Base-by-base conservation (phyloP, 1,139 yeast species). In the Sugiyamaella paludigena region DNA sequence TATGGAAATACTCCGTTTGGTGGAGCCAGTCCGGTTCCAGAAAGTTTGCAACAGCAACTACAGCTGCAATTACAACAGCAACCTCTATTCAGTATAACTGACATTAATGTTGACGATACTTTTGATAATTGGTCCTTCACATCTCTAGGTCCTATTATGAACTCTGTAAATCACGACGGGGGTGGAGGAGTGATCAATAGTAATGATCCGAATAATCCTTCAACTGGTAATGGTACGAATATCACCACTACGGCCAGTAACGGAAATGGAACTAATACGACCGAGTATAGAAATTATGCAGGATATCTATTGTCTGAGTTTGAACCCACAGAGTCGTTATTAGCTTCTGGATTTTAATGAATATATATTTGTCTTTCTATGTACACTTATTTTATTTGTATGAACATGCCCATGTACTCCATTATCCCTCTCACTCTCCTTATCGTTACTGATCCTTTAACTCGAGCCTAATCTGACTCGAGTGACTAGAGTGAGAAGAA, bases 91-190 rank as follows among this genome's bases (percentile, higher is more conserved):
- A 41, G 37, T 31, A 33, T 46, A 28, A 27, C 36, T 28, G 37
- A 40, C 26, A 28, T 46, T 24, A 37, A 46, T 36, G 33, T 46
- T 19, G 49, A 46, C 26, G 41, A 30, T 15, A 31, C 40, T 11
- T 36, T 36, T n/a, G 37, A 41, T 29, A 37, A 40, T 12, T 46
- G 49, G 49, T 41, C 45, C 11, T 46, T 46, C 13, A 46, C 49
- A 12, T 39, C 45, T 7, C 41, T 46, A 8, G 49, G 49, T 13
- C 49, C 49, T 9, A 35, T 46, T 8, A 46, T 46, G 45, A 15
- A 35, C 19, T 11, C 15, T 7, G 15, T 35, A 19, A 19, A 19
- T 19, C 3, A 19, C 5, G 24, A 19, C 5, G 24, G 24, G 5
- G 24, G 24, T 19, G 24, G 24, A 19, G 24, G 24, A 19, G 24